Base-by-base conservation (phyloP, 2,329 filamentous ascomycete species). In the Nemania abortiva region DNA sequence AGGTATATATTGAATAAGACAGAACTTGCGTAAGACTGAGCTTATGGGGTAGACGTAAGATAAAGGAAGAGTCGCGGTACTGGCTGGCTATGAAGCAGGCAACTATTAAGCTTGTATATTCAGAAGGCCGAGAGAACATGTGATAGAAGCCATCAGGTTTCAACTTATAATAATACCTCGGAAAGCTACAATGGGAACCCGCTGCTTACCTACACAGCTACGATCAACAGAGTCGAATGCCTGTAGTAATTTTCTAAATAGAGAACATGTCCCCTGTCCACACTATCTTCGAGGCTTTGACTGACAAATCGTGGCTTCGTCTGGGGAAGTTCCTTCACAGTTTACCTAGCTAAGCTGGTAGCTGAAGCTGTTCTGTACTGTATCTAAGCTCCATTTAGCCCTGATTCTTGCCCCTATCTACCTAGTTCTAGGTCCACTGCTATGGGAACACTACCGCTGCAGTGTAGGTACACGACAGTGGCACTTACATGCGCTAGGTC, bases 191-290 rank as follows among this genome's bases (percentile, higher is more conserved):
- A 70, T 64, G 39, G 68, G 68, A 70, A 70, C 68, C 65, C 60
- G 64, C 55, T 70, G 65, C 68, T 70, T 61, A 68, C 68, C 57
- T 64, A 20, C 49, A 31, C 55, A 64, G 57, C 65, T 64, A 68
- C 39, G 57, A 67, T 68, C 50, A 70, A 64, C 59, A 57, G 50
- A 68, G 55, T 42, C 29, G 39, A 54, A 58, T 61, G 37, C 47
- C 57, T 69, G 67, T 70, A 70, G 68, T 70, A 70, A 70, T 67
- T 56, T 67, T 64, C 60, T 66, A 69, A 66, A 69, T 69, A 59
- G 63, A 69, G 63, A 59, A 29, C 47, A 55, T 42, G 27, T 63
- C 56, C 59, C 67, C 63, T 66, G 63, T 29, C 39, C 18, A 34
- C 49, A 34, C 54, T 27, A 45, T 45, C 24, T 45, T 60, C 59